Evolutionary conservation across 768 basidiomycete genomes (phyloP), one percentile per base, ranked within the genome.

Genomic region (Strobilomyces dryophilus): DNA sequence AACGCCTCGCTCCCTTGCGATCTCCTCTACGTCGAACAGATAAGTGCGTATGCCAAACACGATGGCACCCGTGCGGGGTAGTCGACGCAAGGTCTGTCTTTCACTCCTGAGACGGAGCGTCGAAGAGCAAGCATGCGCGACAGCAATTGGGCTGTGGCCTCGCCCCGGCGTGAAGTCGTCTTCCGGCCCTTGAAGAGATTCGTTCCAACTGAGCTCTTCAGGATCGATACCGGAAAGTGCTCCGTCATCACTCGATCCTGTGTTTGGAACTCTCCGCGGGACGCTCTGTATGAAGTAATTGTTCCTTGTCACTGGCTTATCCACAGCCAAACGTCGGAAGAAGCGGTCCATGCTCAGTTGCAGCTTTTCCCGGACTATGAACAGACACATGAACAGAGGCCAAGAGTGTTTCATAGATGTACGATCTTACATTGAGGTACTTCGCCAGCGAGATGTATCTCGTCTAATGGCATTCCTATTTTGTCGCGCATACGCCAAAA

Each of bases 401-500:
- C 17, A 17, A 26, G 1, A 24, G 1, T 31, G 11, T 24, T 24
- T 21, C 24, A 8, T 3, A 4, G 44, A 54, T 21, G 24, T 51
- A 26, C 5, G n/a, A 1, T 54, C 83, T 65, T 67, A 85, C 87
- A 90, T 66, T 80, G 81, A 21, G 89, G 87, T 17, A 92, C 89
- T 51, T 83, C 70, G 18, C 89, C 88, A 10, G 60, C 31, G 40
- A 64, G 42, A 36, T 91, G 89, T 47, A 91, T 89, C 52, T 88
- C 81, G 40, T 88, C 85, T 37, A 91, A 71, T 14, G 81, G 76
- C 62, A 84, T 72, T 10, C 89, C 90, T 48, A 88, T 80, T 72
- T 92, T 91, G 69, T 90, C 89, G 54, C 78, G 66, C 71, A 91
- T 75, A n/a, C 88, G 78, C 89, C 89, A 92, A 55, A 79, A 83